Base-by-base conservation (phyloP, 306 rosid species). In the Cucurbita maxima region DNA sequence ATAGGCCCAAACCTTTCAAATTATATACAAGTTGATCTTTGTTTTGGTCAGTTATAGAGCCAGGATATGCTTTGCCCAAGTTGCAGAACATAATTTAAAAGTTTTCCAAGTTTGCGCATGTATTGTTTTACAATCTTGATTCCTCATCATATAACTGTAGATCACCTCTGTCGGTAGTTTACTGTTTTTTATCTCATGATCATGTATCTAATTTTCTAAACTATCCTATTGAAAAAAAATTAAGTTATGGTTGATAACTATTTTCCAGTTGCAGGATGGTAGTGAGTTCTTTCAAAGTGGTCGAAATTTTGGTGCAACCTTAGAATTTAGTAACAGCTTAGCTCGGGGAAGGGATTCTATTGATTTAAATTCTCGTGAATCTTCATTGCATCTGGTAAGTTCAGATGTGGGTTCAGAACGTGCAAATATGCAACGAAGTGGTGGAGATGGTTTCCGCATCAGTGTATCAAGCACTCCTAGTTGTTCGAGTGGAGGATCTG, bases 401-500 rank as follows among this genome's bases (percentile, higher is more conserved):
- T 87, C 88, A 86, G 87, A 94, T 84, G 96, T 72, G 83, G 91
- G 83, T 70, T 78, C 85, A 59, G 92, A 82, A 72, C 83, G 81
- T 43, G 69, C 84, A 81, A 94, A 77, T 76, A 95, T 91, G 99
- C 88, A 84, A 79, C 47, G 92, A 82, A 89, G 92, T 77, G 10
- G 84, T 62, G 96, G 85, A 81, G 99, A 95, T 78, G 89, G 86
- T 81, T 84, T 88, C 47, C 96, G 99, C 40, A 47, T 85, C 75
- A 95, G 99, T 75, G 89, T 89, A 76, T 95, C 97, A 56, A 91
- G 96, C 86, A 73, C 82, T 80, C 92, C 86, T 72, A 81, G 89
- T 80, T 78, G 86, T 73, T 79, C 93, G 71, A 87, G 96, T 81
- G 88, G 83, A 75, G 92, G 82, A 79, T 91, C 97, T 40, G 97